Evolutionary conservation across 2,329 filamentous ascomycete species (phyloP), one percentile per base, ranked within the genome.

Genomic region (Gnomoniopsis sp.): DNA sequence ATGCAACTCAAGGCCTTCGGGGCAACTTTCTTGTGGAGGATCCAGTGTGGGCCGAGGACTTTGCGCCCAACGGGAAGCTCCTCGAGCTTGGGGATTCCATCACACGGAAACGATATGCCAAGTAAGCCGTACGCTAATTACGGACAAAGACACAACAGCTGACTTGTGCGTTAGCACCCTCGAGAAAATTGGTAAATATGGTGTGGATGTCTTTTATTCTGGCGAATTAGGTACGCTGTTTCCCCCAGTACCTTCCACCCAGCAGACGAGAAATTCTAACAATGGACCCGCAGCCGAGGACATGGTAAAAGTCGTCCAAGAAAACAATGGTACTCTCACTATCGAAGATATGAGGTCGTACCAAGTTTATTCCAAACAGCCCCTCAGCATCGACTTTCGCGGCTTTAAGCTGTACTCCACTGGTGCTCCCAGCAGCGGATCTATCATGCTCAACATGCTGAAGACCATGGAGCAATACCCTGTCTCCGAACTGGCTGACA

Each of bases 381-480:
- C 88, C 2, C 78, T 88, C 2, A 80, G 80, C 63, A 84, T 88
- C 63, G 78, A 82, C 6, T 92, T 89, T 72, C 81, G 88, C 17
- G 89, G 87, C 34, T 89, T 86, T 72, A 87, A 83, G 53, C 78
- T 98, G 33, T 85, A 85, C 61, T 80, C 84, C 26, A 83, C 88
- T 30, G 86, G 86, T 46, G 87, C 91, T 0, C 93, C 93, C 0
- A 88, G 89, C 17, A 89, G 89, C 65, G 93, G 93, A 11, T 83
- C 84, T 48, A 86, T 97, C 1, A 86, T 85, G 4, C 77, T 96
- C 65, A 86, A 84, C 57, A 86, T 88, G 2, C 78, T 98, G 68
- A 96, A 96, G 69, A 91, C 88, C 34, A 82, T 97, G 72, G 88
- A 93, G 71, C 88, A 90, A 19, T 96, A 89, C 71, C 74, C 79